Base-by-base conservation (phyloP, 2,329 filamentous ascomycete genomes). In the Aspergillus eucalypticola region DNA sequence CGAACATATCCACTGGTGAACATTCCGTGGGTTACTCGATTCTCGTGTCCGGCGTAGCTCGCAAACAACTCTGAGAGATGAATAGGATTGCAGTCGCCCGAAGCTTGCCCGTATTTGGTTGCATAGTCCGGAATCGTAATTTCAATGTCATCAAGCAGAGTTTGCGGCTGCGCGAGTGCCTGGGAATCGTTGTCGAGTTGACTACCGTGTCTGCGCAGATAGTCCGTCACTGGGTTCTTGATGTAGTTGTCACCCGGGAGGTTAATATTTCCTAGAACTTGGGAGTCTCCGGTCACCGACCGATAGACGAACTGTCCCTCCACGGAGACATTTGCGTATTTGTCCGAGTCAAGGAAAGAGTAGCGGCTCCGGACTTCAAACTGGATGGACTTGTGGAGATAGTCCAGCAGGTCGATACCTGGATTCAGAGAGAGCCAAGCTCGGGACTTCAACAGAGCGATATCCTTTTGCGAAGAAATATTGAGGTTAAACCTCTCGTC, bases 1-100 rank as follows among this genome's bases (percentile, higher is more conserved):
- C 97, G 96, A 81, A 97, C 92, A 25, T 92, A 90, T 63, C 94
- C 94, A 76, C 92, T 96, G 0, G 92, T 94, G 83, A 96, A 97
- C 94, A 98, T 97, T 76, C 94, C 94, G 74, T 98, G 94, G 0
- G 93, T 96, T 71, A 98, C 97, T 44, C 93, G 97, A 49, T 93
- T 93, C 2, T 91, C 92, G 11, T 97, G 84, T 75, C 92, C 93
- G 72, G 94, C 94, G 71, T 96, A 97, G 77, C 86, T 91, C 17
- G 93, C 90, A 79, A 97, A 97, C 50, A 96, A 90, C 55, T 93
- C 89, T 15, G 93, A 96, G 50, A 96, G 92, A 82, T 98, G 94
- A 64, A 98, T 97, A n/a, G 94, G 94, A 78, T 98, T 98, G 84
- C 90, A 96, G 75, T 98, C 94, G 52, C 92, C 92, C 54, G 94